Percentiles rank a stretch among this genome's conserved stretches.
Evolutionary conservation across 192 early-diverging fungal genomes (phyloP).

Genomic region (Podila epicladia): DNA sequence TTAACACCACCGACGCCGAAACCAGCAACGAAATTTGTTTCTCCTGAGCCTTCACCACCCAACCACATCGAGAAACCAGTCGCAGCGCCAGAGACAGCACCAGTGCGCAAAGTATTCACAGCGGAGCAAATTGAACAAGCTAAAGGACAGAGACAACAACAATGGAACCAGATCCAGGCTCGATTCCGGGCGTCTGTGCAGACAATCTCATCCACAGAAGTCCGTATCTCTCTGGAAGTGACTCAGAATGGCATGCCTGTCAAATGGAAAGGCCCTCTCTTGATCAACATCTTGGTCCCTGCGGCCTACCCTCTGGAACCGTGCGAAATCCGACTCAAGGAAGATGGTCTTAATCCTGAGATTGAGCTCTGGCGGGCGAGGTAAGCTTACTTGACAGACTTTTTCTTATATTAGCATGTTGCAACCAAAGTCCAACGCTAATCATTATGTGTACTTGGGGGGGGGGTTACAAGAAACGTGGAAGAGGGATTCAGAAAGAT

Average conservation of each 20-base stretch:
- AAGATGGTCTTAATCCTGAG: constrained; percentile 37
- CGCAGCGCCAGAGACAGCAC: background rate
- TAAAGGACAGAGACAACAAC: constrained; percentile 20
- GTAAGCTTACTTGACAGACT: background rate
- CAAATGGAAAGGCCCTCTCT: constrained; percentile 30
- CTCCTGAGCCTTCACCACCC: background rate
- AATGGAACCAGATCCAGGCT: constrained; percentile 26
- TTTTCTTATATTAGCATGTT: background rate
- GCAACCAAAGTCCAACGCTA: too few relatives aligned
- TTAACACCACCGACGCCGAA: background rate
- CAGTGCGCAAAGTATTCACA: constrained; percentile 10
- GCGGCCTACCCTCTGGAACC: constrained; percentile 52
- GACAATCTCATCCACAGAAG: constrained; percentile 31
- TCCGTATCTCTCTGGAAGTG: constrained; percentile 21
- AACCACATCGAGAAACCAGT: background rate
- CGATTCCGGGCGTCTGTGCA: constrained; percentile 17
- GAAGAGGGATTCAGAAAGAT: constrained; percentile 41
- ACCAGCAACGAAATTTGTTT: background rate
- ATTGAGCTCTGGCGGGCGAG: constrained; percentile 44
- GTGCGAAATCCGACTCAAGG: constrained; percentile 45
- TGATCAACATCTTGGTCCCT: constrained; percentile 52
- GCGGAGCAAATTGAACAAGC: constrained; percentile 24
- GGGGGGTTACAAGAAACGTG: constrained; percentile 21
- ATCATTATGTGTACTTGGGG: background rate
- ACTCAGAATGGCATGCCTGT: constrained; percentile 23